Conservation (phyloP, 2,329 filamentous ascomycete species). For the Aspergillus alliaceus region DNA sequence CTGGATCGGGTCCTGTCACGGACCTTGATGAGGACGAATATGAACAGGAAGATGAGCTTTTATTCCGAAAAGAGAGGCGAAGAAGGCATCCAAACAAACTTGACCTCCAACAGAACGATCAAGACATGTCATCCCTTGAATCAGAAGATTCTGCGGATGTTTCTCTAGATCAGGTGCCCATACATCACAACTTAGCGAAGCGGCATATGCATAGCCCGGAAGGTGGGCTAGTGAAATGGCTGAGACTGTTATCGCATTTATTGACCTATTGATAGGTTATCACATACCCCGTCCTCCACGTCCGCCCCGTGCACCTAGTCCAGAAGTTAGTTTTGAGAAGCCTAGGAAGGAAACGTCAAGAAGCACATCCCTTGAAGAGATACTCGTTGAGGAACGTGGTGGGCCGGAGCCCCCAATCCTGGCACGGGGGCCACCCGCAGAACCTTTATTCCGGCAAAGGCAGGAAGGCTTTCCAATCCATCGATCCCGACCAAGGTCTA, state of each 20-base stretch:
- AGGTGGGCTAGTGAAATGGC: constrained; percentile 49
- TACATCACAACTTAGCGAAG: constrained; percentile 86
- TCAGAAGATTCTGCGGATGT: constrained; percentile 58
- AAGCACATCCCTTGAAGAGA: constrained; percentile 63
- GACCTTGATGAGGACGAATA: constrained; percentile 11
- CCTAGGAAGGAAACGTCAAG: constrained; percentile 42
- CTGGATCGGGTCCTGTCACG: constrained; percentile 14
- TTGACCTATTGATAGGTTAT: not conserved
- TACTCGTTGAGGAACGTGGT: constrained; percentile 56
- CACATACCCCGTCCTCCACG: constrained; percentile 8
- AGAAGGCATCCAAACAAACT: constrained; percentile 19
- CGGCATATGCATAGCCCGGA: constrained; percentile 84
- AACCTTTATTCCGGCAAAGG: constrained; percentile 19
- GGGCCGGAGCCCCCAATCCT: constrained; percentile 43
- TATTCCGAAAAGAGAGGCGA: constrained; percentile 30
- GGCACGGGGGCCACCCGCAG: constrained; percentile 23
- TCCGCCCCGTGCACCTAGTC: constrained; percentile 28
- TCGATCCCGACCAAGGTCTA: constrained; percentile 28
- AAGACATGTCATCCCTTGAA: constrained; percentile 28
- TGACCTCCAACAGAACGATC: constrained; percentile 41
- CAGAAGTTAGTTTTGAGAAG: constrained; percentile 49
- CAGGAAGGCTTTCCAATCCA: constrained; percentile 24
- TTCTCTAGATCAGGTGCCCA: constrained; percentile 65
- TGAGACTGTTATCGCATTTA: not conserved
- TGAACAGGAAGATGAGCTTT: constrained; percentile 29